Base-by-base conservation (phyloP, 805 yeast genomes). In the Lachancea kluyveri region DNA sequence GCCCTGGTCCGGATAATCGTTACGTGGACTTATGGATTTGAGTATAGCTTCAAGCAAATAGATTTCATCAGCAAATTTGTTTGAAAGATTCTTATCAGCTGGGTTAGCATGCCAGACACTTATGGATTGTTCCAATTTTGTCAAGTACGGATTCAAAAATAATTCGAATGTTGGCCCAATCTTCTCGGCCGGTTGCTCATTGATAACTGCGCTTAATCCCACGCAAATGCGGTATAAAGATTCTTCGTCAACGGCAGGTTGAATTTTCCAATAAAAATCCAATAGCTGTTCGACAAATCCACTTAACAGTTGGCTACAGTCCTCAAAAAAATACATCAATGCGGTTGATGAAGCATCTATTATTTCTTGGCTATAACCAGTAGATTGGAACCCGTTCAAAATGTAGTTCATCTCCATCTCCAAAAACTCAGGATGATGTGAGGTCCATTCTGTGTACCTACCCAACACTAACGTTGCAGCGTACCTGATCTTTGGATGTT, bases 391-490 rank as follows among this genome's bases (percentile, higher is more conserved):
- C 0, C 96, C 95, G 38, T 67, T 68, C 35, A 80, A 80, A 41
- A 94, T 85, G 54, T 87, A 92, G 41, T 80, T 77, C 36, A 92
- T 67, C 56, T 88, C 95, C 28, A 77, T 70, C 56, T 84, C 92
- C 38, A 94, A 65, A 46, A 68, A 80, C 40, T 82, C 79, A 4
- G 94, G 87, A 58, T 92, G 94, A 43, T 75, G 70, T 4, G 87
- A 65, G 0, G 97, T 85, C 96, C 98, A 92, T 60, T 82, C 86
- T 2, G 97, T 84, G 57, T 92, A 92, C 47, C 98, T 70, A n/a
- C 98, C 97, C 24, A 92, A 63, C 1, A 92, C 95, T 50, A 92
- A 67, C 1, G 95, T 86, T 2, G 95, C 87, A 5, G 97, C 94
- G 52, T 90, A 92, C 54, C 95, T 70, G 31, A 92, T 75, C 52